Evolutionary conservation across 139 green algal genomes (phyloP).

Genomic region (Chlorokybus atmophyticus): DNA sequence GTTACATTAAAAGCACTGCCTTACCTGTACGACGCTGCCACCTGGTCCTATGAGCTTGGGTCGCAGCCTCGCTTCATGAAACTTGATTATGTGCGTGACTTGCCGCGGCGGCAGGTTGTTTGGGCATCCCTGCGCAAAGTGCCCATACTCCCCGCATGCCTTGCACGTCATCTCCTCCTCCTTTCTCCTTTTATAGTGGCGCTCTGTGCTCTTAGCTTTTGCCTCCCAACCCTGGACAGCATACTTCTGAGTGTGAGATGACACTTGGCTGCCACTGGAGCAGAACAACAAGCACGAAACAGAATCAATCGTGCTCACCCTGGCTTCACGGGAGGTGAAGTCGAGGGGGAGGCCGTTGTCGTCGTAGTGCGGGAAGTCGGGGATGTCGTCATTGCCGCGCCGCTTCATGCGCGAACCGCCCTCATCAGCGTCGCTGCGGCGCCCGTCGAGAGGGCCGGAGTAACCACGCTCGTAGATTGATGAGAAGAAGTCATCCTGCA

Average conservation of each 20-base stretch:
- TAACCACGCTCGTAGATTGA: no score
- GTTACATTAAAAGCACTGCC: no score
- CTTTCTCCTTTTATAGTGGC: slow-evolving; percentile 16
- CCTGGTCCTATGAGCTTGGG: slow-evolving; percentile 14
- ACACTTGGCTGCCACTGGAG: no score
- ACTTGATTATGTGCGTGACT: slow-evolving; percentile 2
- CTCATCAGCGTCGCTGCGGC: no score
- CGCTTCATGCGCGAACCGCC: no score
- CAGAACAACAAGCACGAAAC: no score
- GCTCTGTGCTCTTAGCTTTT: slow-evolving; percentile 20
- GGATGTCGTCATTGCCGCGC: not conserved
- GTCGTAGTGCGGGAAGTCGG: not conserved
- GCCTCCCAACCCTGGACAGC: no score
- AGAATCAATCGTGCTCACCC: not conserved
- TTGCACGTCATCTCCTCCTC: slow-evolving; percentile 24
- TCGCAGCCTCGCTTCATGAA: slow-evolving; percentile 8
- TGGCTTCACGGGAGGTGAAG: slow-evolving; percentile 19
- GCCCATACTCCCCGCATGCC: slow-evolving; percentile 15
- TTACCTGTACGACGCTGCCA: slow-evolving; percentile 14
- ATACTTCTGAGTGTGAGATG: no score
- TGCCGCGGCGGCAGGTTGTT: not conserved
- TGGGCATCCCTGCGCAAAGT: slow-evolving; percentile 22
- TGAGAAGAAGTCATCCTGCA: no score
- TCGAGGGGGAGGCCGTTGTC: slow-evolving; percentile 18
- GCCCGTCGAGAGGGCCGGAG: no score